Percentiles rank a stretch among this genome's conserved stretches.
Conservation (phyloP, 2,329 filamentous ascomycete genomes). For the Nemania abortiva region DNA sequence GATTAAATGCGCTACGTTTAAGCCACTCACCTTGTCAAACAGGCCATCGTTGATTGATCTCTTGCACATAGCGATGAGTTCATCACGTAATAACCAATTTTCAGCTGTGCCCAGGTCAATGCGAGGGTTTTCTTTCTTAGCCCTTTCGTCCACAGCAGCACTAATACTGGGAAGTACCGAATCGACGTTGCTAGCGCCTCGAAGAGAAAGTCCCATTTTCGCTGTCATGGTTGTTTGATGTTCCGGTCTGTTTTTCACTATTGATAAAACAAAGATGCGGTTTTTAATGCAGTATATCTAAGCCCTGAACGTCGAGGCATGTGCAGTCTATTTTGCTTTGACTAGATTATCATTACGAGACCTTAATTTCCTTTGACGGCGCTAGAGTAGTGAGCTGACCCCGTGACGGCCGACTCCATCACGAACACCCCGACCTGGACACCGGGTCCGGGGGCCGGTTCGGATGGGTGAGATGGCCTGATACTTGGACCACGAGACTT, state of each 20-base stretch:
- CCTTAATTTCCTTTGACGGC: background rate
- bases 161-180: background rate
- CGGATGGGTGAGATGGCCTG: background rate
- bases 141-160: background rate
- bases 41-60: slow-evolving; percentile 24
- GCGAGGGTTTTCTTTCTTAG: background rate
- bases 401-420: background rate
- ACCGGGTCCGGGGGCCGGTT: background rate
- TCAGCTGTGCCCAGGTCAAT: slow-evolving; percentile 34
- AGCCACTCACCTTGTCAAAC: background rate
- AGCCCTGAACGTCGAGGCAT: background rate
- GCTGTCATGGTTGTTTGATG: background rate
- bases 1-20: background rate
- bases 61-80: slow-evolving; percentile 29
- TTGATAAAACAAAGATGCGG: background rate
- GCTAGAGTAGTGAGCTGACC: background rate
- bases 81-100: slow-evolving; percentile 32
- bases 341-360: background rate
- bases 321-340: background rate
- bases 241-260: background rate
- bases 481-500: background rate
- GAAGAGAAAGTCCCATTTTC: slow-evolving; percentile 1
- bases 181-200: background rate
- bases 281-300: background rate
- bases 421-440: background rate